Base-by-base conservation (phyloP, 1,139 yeast genomes). In the Candida tunisiensis region DNA sequence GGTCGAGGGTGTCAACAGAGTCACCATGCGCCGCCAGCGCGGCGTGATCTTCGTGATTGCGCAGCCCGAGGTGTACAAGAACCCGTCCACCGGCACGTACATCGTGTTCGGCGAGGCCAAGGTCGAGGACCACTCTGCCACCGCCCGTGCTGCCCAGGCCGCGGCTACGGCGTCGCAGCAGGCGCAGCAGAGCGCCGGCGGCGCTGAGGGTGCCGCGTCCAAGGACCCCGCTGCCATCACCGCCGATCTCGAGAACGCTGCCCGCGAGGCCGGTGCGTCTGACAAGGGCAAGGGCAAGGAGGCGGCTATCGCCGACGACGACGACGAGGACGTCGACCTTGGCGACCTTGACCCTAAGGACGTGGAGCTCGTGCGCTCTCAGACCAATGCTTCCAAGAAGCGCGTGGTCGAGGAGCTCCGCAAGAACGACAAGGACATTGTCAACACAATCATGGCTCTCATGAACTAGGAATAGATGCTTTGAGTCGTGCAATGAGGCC, bases 61-160 rank as follows among this genome's bases (percentile, higher is more conserved):
- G 58, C 58, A 62, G 43, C 98, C 98, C 56, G 96, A 85, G 46
- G 98, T 88, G 36, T 88, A 67, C 92, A 80, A 69, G 62, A 74
- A 93, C 40, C 60, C 62, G 28, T 68, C 77, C 45, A 91, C 93
- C 51, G 94, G 95, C 55, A 74, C 93, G 47, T 88, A 78, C 65
- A 74, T 88, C 47, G 95, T 88, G 41, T 85, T 88, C 49, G 98
- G 98, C 61, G 96, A 85, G 63, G 93, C 94, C 55, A 80, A 82
- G 71, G 79, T 80, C 44, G 94, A 83, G 56, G n/a, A n/a, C n/a
- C n/a, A n/a, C n/a, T n/a, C n/a, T n/a, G 92, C 82, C 63, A 61
- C 78, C 44, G 74, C 74, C 39, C n/a, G n/a, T n/a, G n/a, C n/a
- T n/a, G 59, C 53, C 33, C 58, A 52, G 38, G 33, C 40, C 33